These are phyloP conservation scores for Emericellopsis cladophorae DNA, from an alignment of 2,329 filamentous ascomycete genomes.

Conservation along the genomic window DNA sequence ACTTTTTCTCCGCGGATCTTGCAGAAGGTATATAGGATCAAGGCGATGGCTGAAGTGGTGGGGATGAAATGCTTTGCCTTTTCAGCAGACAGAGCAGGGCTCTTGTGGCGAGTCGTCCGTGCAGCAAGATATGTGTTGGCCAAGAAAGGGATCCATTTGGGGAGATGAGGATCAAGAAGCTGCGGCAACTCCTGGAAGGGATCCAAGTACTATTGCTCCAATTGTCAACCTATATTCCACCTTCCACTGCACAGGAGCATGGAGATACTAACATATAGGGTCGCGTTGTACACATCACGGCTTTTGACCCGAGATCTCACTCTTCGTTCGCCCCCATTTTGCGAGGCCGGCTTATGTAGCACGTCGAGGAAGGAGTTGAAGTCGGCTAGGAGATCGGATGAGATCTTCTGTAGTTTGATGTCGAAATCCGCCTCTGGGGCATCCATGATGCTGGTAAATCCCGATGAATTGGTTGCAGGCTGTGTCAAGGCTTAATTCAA, in stretches of 20 bases:
- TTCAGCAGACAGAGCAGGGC: not conserved
- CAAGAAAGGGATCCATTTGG: slow-evolving; percentile 60
- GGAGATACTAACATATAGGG: not conserved
- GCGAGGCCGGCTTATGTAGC: no score
- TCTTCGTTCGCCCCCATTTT: no score
- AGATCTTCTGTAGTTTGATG: slow-evolving; percentile 48
- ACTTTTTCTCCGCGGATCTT: slow-evolving; percentile 93
- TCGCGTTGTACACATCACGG: not conserved
- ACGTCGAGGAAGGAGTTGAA: slow-evolving; percentile 35
- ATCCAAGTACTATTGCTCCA: slow-evolving; percentile 47
- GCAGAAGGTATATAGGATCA: slow-evolving; percentile 78
- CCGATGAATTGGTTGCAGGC: no score
- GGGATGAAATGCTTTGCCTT: slow-evolving; percentile 33
- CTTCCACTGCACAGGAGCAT: no score
- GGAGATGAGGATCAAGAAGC: slow-evolving; percentile 74
- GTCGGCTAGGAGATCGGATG: slow-evolving; percentile 44
- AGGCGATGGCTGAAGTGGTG: slow-evolving; percentile 59
- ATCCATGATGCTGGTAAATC: slow-evolving; percentile 32
- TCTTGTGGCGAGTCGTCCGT: not conserved
- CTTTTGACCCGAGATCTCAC: not conserved
- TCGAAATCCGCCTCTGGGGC: slow-evolving; percentile 47
- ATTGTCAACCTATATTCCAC: no score
- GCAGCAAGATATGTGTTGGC: slow-evolving; percentile 60
- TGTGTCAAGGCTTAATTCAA: no score
- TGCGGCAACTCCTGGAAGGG: slow-evolving; percentile 94